Percentiles rank a stretch among this genome's conserved stretches.
Conservation (phyloP, 116 monocot genomes). For the Posidonia oceanica region DNA sequence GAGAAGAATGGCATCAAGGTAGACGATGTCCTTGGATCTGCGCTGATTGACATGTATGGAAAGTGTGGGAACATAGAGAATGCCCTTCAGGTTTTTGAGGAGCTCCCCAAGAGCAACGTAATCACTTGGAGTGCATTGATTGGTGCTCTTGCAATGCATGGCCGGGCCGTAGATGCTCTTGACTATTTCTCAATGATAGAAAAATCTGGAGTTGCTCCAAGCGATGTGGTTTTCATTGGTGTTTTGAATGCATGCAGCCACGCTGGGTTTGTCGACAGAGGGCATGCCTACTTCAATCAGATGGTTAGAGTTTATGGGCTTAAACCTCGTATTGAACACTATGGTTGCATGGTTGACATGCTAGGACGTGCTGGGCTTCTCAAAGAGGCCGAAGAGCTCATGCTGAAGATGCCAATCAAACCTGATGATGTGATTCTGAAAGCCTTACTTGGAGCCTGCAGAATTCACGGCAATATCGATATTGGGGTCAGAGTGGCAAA, state of each 20-base stretch:
- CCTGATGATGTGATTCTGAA: constrained; percentile 55
- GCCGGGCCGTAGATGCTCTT: constrained; percentile 36
- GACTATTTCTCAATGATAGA: constrained; percentile 38
- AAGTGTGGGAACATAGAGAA: constrained; percentile 34
- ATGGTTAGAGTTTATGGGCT: constrained; percentile 31
- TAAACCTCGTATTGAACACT: constrained; percentile 50
- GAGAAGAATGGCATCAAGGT: background rate
- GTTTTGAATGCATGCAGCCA: constrained; percentile 64
- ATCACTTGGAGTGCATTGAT: constrained; percentile 58
- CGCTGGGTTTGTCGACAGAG: constrained; percentile 46
- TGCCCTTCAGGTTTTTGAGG: constrained; percentile 38
- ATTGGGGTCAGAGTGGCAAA: constrained; percentile 34
- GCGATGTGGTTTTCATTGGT: constrained; percentile 45
- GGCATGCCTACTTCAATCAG: constrained; percentile 25
- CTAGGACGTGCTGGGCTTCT: constrained; percentile 46
- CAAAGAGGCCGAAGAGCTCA: constrained; percentile 38
- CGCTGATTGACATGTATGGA: constrained; percentile 25
- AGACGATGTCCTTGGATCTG: constrained; percentile 15
- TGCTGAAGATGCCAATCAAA: constrained; percentile 39
- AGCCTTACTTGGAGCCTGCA: constrained; percentile 53
- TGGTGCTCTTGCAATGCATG: constrained; percentile 49
- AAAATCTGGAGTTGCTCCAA: constrained; percentile 25
- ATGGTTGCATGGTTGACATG: constrained; percentile 65
- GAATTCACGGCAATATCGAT: constrained; percentile 26
- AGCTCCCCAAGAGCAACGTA: constrained; percentile 26